Conservation (phyloP, 257 asterid genomes). For the Solanum tarijense region DNA sequence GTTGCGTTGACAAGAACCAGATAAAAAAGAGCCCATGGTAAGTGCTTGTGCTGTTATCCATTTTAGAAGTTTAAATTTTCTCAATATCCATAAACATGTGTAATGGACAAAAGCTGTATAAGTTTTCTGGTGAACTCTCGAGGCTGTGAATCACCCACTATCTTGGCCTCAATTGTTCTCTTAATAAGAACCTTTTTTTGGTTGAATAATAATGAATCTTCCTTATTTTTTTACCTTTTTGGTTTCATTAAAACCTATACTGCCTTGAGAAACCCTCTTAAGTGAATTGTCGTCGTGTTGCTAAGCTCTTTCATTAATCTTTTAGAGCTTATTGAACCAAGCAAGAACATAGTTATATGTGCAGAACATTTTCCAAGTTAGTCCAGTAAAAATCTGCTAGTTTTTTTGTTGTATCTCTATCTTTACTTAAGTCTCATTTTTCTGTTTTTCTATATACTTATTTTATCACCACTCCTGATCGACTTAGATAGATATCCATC, state of each 20-base stretch:
- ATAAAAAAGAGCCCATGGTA: conserved; percentile 77
- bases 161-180: background rate
- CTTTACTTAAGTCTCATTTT: background rate
- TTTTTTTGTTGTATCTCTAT: background rate
- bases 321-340: background rate
- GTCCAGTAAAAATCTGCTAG: background rate
- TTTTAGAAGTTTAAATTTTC: background rate
- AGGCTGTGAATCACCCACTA: background rate
- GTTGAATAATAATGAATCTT: background rate
- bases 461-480: background rate
- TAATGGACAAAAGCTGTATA: background rate
- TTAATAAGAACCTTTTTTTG: background rate
- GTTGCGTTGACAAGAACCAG: conserved; percentile 55
- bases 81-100: background rate
- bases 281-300: background rate
- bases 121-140: background rate
- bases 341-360: background rate
- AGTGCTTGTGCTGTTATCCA: conserved; percentile 5
- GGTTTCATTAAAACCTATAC: background rate
- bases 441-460: background rate
- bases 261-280: background rate
- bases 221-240: background rate
- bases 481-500: background rate
- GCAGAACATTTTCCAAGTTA: background rate
- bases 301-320: background rate